Evolutionary conservation across 768 basidiomycete species (phyloP).

Genomic region (Mycena latifolia): DNA sequence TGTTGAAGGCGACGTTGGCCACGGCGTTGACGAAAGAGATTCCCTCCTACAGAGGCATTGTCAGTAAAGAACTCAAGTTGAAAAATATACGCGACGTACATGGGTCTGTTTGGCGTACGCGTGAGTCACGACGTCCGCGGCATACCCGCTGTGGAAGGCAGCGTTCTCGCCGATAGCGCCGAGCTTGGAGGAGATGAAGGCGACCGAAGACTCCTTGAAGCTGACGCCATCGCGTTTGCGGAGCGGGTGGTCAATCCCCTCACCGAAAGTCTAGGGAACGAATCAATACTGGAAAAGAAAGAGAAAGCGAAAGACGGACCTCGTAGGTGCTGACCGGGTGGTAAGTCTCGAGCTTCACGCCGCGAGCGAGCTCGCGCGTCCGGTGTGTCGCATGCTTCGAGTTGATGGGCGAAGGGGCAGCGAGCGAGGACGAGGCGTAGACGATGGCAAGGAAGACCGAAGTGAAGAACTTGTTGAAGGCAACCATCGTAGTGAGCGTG

Average conservation of each 20-base stretch:
- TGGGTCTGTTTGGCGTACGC: conserved; percentile 47
- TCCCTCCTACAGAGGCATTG: no score
- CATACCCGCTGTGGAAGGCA: conserved; percentile 39
- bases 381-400: conserved; percentile 49
- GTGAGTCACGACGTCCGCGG: conserved; percentile 34
- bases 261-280: conserved; percentile 41
- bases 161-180: conserved; percentile 35
- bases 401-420: no score
- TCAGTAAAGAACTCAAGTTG: no score
- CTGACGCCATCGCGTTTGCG: conserved; percentile 35
- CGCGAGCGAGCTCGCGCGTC: conserved; percentile 43
- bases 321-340: conserved; percentile 51
- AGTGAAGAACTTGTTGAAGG: no score
- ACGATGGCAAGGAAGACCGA: no score
- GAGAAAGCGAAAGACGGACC: conserved; percentile 37
- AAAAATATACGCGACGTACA: no score
- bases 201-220: conserved; percentile 45
- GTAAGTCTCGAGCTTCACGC: conserved; percentile 48
- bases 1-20: conserved; percentile 38
- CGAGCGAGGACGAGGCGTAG: conserved; percentile 42
- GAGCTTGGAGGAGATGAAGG: conserved; percentile 33
- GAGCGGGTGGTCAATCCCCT: conserved; percentile 41
- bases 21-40: conserved; percentile 48
- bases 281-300: no score
- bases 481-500: no score